phyloP scores from a whole-genome alignment of 2,329 filamentous ascomycete genomes.

The Fusarium subglutinans region DNA sequence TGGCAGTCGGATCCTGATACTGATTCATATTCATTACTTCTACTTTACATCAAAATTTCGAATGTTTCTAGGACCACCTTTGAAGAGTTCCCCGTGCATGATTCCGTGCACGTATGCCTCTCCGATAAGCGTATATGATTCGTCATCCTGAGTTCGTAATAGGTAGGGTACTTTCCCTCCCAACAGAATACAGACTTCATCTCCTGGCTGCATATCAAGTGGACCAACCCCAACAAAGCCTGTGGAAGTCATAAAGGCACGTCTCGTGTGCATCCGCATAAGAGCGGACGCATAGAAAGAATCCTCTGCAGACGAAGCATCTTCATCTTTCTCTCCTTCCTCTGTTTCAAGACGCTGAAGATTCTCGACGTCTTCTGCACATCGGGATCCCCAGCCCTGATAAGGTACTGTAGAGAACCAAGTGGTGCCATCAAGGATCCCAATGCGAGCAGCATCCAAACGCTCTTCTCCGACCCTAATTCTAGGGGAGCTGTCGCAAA shows the following conservation, averaged over 20 bases:
- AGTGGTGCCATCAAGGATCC: neutral
- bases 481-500: neutral
- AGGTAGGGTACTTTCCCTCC: neutral
- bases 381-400: neutral
- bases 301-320: too few relatives aligned
- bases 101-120: neutral
- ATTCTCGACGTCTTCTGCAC: neutral
- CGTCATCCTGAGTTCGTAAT: neutral
- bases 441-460: neutral
- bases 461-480: neutral
- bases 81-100: neutral
- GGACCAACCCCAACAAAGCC: neutral
- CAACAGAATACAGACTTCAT: neutral
- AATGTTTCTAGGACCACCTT: neutral
- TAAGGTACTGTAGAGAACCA: neutral
- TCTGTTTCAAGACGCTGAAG: neutral
- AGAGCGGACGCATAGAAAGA: neutral
- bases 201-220: neutral
- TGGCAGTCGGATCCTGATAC: neutral
- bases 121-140: neutral
- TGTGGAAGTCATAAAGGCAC: neutral
- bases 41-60: neutral
- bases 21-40: too few relatives aligned
- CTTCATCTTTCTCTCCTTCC: neutral
- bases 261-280: neutral